Conservation (phyloP, 139 green algal species). For the Micractinium sp. region DNA sequence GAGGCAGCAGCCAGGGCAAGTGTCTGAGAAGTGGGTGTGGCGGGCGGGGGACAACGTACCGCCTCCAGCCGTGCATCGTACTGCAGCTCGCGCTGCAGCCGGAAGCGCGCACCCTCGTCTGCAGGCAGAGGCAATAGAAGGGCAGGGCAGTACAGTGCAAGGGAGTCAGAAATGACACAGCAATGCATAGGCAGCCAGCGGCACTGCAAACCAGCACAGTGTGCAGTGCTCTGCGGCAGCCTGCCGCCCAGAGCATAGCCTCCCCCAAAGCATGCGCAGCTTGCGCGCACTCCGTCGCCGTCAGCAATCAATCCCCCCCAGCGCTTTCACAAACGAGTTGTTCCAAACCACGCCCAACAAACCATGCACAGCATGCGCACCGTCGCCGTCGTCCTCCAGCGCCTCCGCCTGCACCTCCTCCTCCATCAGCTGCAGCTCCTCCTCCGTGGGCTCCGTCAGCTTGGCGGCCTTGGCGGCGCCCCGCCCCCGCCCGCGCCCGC, state of each 20-base stretch:
- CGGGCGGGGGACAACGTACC: background rate
- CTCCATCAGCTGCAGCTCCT: constrained; percentile 36
- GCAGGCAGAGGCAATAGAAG: background rate
- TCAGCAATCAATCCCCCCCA: too few relatives aligned
- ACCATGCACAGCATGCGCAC: constrained; percentile 1
- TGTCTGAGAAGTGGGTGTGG: too few relatives aligned
- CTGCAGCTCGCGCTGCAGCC: constrained; percentile 44
- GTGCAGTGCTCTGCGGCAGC: background rate
- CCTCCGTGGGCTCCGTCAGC: constrained; percentile 13
- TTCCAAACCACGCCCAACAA: too few relatives aligned
- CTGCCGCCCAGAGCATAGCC: too few relatives aligned
- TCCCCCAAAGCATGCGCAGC: too few relatives aligned
- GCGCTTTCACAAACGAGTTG: too few relatives aligned
- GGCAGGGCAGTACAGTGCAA: background rate
- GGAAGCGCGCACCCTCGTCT: constrained; percentile 14
- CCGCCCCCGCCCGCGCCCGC: background rate
- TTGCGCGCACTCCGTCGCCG: too few relatives aligned
- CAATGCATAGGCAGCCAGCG: background rate
- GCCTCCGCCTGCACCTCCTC: constrained; percentile 35
- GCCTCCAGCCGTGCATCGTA: constrained; percentile 53
- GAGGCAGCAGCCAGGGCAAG: background rate
- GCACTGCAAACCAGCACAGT: background rate
- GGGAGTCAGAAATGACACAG: background rate
- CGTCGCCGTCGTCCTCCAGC: constrained; percentile 18
- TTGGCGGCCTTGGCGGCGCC: constrained; percentile 7